phyloP scores from a whole-genome alignment of 2,329 filamentous ascomycete genomes.

The Tricladium varicosporioides region DNA sequence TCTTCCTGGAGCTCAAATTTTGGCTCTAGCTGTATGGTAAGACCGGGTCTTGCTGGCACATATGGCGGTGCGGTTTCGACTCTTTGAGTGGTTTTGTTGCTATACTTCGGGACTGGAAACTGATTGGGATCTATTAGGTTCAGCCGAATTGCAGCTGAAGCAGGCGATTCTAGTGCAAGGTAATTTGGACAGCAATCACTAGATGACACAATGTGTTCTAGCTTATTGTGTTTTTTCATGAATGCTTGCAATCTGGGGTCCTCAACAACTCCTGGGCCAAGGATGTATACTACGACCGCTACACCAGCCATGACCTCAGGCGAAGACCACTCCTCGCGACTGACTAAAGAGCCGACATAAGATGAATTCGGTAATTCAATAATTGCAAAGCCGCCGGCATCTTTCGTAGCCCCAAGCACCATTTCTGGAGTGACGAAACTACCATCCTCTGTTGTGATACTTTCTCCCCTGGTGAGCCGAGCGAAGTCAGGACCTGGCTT shows the following conservation, averaged over 20 bases:
- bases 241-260: constrained; percentile 67
- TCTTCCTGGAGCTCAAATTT: constrained; percentile 40
- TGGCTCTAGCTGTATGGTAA: constrained; percentile 29
- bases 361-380: constrained; percentile 71
- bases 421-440: constrained; percentile 77
- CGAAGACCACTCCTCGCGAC: constrained; percentile 69
- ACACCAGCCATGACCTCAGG: constrained; percentile 65
- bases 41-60: constrained; percentile 24
- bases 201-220: constrained; percentile 77
- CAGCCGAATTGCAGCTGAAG: constrained; percentile 66
- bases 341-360: constrained; percentile 69
- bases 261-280: constrained; percentile 65
- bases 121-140: constrained; percentile 69
- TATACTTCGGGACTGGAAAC: constrained; percentile 71
- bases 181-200: constrained; percentile 73
- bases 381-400: constrained; percentile 73
- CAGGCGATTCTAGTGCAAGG: constrained; percentile 66
- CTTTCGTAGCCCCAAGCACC: constrained; percentile 68
- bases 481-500: constrained; percentile 53
- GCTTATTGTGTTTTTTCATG: constrained; percentile 56
- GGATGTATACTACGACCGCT: constrained; percentile 73
- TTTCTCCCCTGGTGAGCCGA: constrained; percentile 62
- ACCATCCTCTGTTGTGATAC: constrained; percentile 62
- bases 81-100: constrained; percentile 36
- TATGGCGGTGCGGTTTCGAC: constrained; percentile 13